A percentile compares a stretch with the other conserved stretches of the same genome.
These are phyloP conservation scores for Skeletonema tropicum DNA, from an alignment of 108 stramenopile species.

Conservation along the genomic window DNA sequence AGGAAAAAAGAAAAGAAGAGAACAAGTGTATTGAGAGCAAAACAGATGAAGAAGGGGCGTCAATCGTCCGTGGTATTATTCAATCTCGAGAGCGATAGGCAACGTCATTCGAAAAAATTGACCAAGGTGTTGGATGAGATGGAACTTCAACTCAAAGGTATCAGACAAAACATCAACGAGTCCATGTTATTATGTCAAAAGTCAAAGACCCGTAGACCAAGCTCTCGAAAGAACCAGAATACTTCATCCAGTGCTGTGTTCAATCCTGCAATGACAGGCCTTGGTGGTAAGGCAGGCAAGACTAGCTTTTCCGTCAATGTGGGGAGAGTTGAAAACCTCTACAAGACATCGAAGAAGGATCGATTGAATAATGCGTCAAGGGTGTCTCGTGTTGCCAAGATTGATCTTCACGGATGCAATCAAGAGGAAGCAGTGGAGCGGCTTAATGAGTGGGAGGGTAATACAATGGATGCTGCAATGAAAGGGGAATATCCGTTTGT, in stretches of 20 bases:
- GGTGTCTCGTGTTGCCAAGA: neutral
- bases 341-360: constrained; percentile 17
- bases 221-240: neutral
- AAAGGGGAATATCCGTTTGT: constrained; percentile 27
- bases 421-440: constrained; percentile 8
- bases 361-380: neutral
- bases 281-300: constrained; percentile 24
- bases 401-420: constrained; percentile 20
- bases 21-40: neutral
- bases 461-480: constrained; percentile 18
- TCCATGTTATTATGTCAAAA: neutral
- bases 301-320: constrained; percentile 15
- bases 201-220: constrained; percentile 1
- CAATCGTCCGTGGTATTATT: neutral
- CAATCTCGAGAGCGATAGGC: neutral
- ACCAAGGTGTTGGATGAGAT: constrained; percentile 21
- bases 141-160: constrained; percentile 9
- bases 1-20: constrained; percentile 1
- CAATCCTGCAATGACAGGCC: constrained; percentile 1
- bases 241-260: neutral
- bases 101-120: constrained; percentile 12
- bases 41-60: neutral
- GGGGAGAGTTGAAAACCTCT: constrained; percentile 15
- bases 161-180: constrained; percentile 17
- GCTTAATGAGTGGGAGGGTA: constrained; percentile 6